Base-by-base conservation (phyloP, 1,139 yeast genomes). In the Blastobotrys buckinghamii region DNA sequence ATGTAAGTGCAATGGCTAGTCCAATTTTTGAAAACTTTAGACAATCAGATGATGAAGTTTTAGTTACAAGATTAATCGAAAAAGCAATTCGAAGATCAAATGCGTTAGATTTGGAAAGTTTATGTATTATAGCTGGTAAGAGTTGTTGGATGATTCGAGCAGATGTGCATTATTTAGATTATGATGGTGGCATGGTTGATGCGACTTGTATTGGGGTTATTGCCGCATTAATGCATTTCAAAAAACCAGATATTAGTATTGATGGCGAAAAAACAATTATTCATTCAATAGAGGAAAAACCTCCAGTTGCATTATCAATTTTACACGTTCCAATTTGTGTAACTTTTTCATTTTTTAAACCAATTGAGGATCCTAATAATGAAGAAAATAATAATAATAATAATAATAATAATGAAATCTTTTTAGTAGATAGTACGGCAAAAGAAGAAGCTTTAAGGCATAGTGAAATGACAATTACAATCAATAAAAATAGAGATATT, bases 141-240 rank as follows among this genome's bases (percentile, higher is more conserved):
- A 82, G 87, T 57, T 90, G 95, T 60, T 92, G 98, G 98, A 75
- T 81, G 51, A 73, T 92, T 16, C 75, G 94, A 49, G 97, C 95
- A 0, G 97, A 90, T 62, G 80, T 92, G 33, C 95, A 89, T 63
- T 86, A 85, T 57, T 70, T 92, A 54, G 84, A 89, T 62, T 87
- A 80, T 61, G 98, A 92, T 66, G 98, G 98, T 36, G 95, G 94
- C 34, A 76, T 92, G 39, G 81, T 90, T 40, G 98, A 92, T 66
- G 85, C 89, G 17, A 84, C 94, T 37, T 87, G 96, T 66, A 76
- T 89, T 50, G 97, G 92, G 0, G 96, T 89, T 17, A 84, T 89
- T 76, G 78, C 92, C 12, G 96, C 87, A 0, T 72, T 92, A 47
- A 74, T 83, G 57, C 96, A 89, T 65, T 92, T 82, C 68, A 78